These are phyloP conservation scores for Fusarium nodosum DNA, from an alignment of 2,329 filamentous ascomycete genomes.

Conservation along the genomic window DNA sequence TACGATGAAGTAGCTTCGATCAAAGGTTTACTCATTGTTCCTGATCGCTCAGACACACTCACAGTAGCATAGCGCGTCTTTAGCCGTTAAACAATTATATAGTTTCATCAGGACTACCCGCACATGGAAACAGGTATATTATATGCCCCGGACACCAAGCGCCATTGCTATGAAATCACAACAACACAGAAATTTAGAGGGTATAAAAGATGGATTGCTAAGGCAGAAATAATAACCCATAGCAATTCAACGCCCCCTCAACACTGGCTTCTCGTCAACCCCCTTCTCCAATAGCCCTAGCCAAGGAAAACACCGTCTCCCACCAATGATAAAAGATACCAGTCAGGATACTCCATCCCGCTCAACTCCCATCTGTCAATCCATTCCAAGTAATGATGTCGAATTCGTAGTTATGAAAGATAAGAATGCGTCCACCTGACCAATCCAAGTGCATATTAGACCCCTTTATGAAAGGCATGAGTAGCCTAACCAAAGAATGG, in stretches of 20 bases:
- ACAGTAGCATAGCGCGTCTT: background rate
- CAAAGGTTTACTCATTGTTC: background rate
- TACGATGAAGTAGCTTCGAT: background rate
- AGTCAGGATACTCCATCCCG: constrained; percentile 37
- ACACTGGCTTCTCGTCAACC: constrained; percentile 22
- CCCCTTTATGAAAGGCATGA: constrained; percentile 8
- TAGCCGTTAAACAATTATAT: background rate
- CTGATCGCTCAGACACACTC: background rate
- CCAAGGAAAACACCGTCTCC: constrained; percentile 35
- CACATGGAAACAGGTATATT: constrained; percentile 50
- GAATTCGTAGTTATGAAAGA: constrained; percentile 31
- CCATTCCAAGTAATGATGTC: constrained; percentile 42
- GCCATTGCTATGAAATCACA: constrained; percentile 54
- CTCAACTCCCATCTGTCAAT: constrained; percentile 38
- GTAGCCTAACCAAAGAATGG: constrained; percentile 16
- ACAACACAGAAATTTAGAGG: constrained; percentile 41
- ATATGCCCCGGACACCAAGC: constrained; percentile 53
- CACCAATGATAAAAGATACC: constrained; percentile 39
- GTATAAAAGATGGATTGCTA: constrained; percentile 47
- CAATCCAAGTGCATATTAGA: constrained; percentile 32
- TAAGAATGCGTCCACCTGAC: constrained; percentile 37
- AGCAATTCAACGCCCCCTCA: constrained; percentile 36
- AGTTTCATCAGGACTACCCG: constrained; percentile 38
- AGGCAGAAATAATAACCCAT: constrained; percentile 37
- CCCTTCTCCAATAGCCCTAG: constrained; percentile 13